Evolutionary conservation across 192 early-diverging fungal genomes (phyloP).

Genomic region (Coemansia sp.): DNA sequence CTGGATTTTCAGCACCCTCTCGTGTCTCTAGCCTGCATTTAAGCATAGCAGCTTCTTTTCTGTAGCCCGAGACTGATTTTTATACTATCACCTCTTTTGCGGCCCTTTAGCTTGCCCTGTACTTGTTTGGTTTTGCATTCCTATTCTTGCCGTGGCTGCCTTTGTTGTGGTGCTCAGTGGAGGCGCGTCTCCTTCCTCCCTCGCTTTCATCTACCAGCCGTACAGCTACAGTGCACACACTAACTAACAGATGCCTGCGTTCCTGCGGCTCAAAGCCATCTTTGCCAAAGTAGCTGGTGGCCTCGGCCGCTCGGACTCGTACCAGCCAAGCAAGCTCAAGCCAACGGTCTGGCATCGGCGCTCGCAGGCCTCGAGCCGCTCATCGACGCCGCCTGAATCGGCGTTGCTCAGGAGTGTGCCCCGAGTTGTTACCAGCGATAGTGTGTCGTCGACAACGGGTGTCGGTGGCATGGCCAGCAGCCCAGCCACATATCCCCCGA

Average conservation of each 20-base stretch:
- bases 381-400: slow-evolving; percentile 27
- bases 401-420: slow-evolving; percentile 12
- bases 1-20: not conserved
- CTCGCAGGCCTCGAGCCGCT: slow-evolving; percentile 34
- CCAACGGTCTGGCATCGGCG: slow-evolving; percentile 36
- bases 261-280: slow-evolving; percentile 33
- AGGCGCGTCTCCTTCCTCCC: not conserved
- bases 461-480: slow-evolving; percentile 1
- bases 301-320: slow-evolving; percentile 40
- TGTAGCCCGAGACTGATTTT: not conserved
- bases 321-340: slow-evolving; percentile 36
- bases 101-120: not conserved
- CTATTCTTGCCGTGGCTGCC: not conserved
- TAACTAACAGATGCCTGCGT: slow-evolving; percentile 28
- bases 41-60: not conserved
- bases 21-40: not conserved
- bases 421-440: slow-evolving; percentile 11
- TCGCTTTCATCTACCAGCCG: not conserved
- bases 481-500: slow-evolving; percentile 7
- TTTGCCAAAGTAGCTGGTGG: slow-evolving; percentile 47
- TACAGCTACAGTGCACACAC: not conserved
- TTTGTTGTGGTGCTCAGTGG: not conserved
- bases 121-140: not conserved
- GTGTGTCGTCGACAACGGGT: not conserved
- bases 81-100: not conserved